Base-by-base conservation (phyloP, 2,329 filamentous ascomycete species). In the Monilinia polystroma region DNA sequence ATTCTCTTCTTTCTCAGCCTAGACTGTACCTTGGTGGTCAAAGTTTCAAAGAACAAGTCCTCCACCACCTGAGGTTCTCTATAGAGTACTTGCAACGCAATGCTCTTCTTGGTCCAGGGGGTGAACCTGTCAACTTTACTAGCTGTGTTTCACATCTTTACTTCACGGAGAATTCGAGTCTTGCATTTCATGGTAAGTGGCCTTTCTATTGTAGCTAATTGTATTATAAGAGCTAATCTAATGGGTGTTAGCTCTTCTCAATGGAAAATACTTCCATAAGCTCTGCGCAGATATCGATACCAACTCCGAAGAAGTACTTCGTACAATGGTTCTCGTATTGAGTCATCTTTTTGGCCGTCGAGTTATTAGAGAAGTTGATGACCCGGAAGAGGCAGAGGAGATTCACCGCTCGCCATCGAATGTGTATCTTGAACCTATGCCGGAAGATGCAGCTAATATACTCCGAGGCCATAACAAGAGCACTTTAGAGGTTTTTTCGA, bases 51-150 rank as follows among this genome's bases (percentile, higher is more conserved):
- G 85, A 88, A 75, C 85, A 90, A 1, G 86, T 92, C 1, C 82
- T 90, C 63, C 90, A 94, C 74, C 90, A 93, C 73, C 77, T 94
- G 8, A 85, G 91, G 4, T 94, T 94, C 76, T 93, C 90, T 0
- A 90, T 94, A 55, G 90, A 94, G 70, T 94, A 92, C 72, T 81
- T 94, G 0, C 84, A 90, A 26, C 81, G 88, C 47, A 88, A 92
- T 71, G 80, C 85, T 54, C 83, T 94, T 0, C 80, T 94, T 11
- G 86, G 85, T 4, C 76, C 79, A 0, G 75, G 78, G 1, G 91
- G 90, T 56, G 79, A 77, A 1, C 90, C 91, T 0, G 78, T 93
- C 16, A 91, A 93, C 74, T 92, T 93, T 74, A 85, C 90, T 0
- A 86, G 87, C 0, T 81, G 87, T 4, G 84, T 93, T 0, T 85